Conservation (phyloP, 2,329 filamentous ascomycete species). For the Lachnellula subtilissima region DNA sequence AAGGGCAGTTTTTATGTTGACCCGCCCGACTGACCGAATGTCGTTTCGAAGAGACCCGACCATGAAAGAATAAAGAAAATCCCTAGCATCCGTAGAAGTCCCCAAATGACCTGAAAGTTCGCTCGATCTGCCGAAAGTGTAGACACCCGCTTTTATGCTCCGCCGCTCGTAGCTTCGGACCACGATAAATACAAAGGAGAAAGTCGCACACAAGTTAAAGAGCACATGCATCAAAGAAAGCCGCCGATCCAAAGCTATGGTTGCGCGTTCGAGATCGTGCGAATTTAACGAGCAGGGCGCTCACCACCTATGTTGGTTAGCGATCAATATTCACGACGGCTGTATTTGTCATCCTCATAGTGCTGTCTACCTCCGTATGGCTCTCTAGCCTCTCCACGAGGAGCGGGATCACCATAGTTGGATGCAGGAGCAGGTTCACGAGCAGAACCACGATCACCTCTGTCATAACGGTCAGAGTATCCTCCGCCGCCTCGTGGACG, state of each 20-base stretch:
- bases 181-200: slow-evolving; percentile 31
- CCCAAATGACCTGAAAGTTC: slow-evolving; percentile 26
- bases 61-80: slow-evolving; percentile 31
- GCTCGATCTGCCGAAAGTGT: slow-evolving; percentile 30
- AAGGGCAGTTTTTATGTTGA: slow-evolving; percentile 26
- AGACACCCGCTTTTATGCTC: slow-evolving; percentile 31
- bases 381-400: slow-evolving; percentile 40
- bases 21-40: slow-evolving; percentile 31
- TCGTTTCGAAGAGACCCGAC: slow-evolving; percentile 30
- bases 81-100: slow-evolving; percentile 29
- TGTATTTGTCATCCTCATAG: slow-evolving; percentile 32
- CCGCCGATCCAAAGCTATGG: slow-evolving; percentile 32
- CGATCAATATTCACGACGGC: slow-evolving; percentile 33
- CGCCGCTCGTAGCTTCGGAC: slow-evolving; percentile 33
- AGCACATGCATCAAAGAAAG: slow-evolving; percentile 34
- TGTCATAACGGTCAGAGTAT: slow-evolving; percentile 39
- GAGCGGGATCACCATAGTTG: slow-evolving; percentile 39
- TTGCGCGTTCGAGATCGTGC: slow-evolving; percentile 30
- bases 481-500: slow-evolving; percentile 42
- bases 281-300: slow-evolving; percentile 35
- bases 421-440: slow-evolving; percentile 37
- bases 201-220: slow-evolving; percentile 28
- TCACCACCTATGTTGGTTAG: slow-evolving; percentile 34
- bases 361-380: slow-evolving; percentile 38
- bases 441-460: slow-evolving; percentile 44